Evolutionary conservation across 2,329 filamentous ascomycete genomes (phyloP).

Genomic region (Ophiostoma sp.): DNA sequence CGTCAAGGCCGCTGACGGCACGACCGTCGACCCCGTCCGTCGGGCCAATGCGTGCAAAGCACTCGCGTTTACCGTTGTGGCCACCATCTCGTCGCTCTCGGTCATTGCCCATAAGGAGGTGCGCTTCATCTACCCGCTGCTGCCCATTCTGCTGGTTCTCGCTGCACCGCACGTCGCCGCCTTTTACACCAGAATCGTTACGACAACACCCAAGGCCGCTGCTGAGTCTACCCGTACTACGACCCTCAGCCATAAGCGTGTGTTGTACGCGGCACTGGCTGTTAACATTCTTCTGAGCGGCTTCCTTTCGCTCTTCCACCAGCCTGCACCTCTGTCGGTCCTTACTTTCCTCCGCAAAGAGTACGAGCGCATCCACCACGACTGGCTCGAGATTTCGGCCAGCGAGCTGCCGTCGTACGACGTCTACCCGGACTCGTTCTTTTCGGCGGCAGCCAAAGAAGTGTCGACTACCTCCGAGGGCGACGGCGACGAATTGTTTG

Average conservation of each 20-base stretch:
- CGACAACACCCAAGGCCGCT: slow-evolving; percentile 29
- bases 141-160: slow-evolving; percentile 82
- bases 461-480: slow-evolving; percentile 21
- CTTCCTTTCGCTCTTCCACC: slow-evolving; percentile 78
- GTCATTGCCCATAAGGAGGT: slow-evolving; percentile 93
- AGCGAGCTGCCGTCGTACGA: slow-evolving; percentile 38
- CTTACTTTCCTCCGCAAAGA: slow-evolving; percentile 72
- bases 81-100: slow-evolving; percentile 66
- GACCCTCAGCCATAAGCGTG: slow-evolving; percentile 51
- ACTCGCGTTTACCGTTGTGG: slow-evolving; percentile 58
- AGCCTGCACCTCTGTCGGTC: slow-evolving; percentile 75
- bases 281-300: slow-evolving; percentile 70
- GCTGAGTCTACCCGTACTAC: slow-evolving; percentile 30
- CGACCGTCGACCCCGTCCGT: slow-evolving; percentile 38
- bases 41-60: slow-evolving; percentile 51
- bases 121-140: slow-evolving; percentile 90
- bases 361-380: slow-evolving; percentile 61
- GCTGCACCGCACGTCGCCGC: slow-evolving; percentile 65
- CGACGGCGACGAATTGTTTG: slow-evolving; percentile 53
- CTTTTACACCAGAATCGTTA: slow-evolving; percentile 58
- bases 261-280: slow-evolving; percentile 60
- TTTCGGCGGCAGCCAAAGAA: slow-evolving; percentile 25
- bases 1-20: slow-evolving; percentile 34
- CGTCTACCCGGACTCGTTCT: slow-evolving; percentile 32
- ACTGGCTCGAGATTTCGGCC: slow-evolving; percentile 38